Conservation (phyloP, 2,329 filamentous ascomycete species). For the Calonectria hongkongensis region DNA sequence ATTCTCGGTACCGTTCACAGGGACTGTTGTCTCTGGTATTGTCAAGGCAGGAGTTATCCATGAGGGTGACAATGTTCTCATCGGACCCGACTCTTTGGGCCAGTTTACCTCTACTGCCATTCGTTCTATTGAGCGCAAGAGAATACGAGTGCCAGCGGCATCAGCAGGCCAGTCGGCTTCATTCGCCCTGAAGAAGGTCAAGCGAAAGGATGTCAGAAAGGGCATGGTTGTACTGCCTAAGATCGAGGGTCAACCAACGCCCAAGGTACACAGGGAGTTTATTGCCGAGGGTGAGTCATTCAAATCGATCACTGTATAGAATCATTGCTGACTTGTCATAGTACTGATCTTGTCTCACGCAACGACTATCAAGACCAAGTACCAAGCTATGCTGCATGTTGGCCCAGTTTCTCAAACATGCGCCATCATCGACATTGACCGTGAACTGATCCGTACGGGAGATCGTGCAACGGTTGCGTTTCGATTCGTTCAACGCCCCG, state of each 20-base stretch:
- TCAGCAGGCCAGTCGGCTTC: slow-evolving; percentile 94
- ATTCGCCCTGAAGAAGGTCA: slow-evolving; percentile 91
- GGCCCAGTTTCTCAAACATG: slow-evolving; percentile 97
- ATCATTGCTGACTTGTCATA: slow-evolving; percentile 54
- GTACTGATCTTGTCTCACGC: slow-evolving; percentile 96
- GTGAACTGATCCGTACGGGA: slow-evolving; percentile 94
- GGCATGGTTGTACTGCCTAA: slow-evolving; percentile 98
- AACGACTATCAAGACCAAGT: slow-evolving; percentile 96
- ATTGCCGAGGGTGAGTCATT: slow-evolving; percentile 80
- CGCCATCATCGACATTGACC: slow-evolving; percentile 96
- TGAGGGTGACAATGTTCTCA: slow-evolving; percentile 89
- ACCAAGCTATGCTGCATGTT: slow-evolving; percentile 98
- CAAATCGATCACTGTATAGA: background rate
- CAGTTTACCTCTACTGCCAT: slow-evolving; percentile 92
- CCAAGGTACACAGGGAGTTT: slow-evolving; percentile 84
- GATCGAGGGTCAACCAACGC: slow-evolving; percentile 80
- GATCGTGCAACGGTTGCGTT: slow-evolving; percentile 97
- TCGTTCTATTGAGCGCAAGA: slow-evolving; percentile 94
- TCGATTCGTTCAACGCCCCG: slow-evolving; percentile 93
- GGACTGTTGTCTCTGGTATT: slow-evolving; percentile 96
- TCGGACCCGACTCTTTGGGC: slow-evolving; percentile 93
- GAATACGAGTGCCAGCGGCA: slow-evolving; percentile 90
- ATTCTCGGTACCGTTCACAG: slow-evolving; percentile 97
- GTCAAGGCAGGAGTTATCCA: slow-evolving; percentile 92
- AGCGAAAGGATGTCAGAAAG: slow-evolving; percentile 94